phyloP scores from a whole-genome alignment of 805 yeast genomes.

The Isabelozyma rhagii region DNA sequence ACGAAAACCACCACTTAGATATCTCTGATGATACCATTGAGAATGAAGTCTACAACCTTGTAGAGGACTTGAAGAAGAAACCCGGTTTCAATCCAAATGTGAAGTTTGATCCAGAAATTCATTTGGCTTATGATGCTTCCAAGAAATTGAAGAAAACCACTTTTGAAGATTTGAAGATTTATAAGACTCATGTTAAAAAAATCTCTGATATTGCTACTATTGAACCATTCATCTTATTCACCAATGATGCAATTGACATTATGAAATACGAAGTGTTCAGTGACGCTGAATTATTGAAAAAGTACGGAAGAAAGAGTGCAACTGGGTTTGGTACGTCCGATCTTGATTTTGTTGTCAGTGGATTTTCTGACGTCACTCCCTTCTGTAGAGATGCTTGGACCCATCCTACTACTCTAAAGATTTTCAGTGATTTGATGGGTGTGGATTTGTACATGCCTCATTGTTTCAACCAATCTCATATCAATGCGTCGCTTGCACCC shows the following conservation, averaged over 20 bases:
- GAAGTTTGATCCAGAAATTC: conserved; percentile 1
- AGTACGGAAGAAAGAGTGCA: conserved; percentile 23
- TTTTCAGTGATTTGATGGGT: conserved; percentile 22
- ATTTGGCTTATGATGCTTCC: not conserved
- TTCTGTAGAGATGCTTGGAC: conserved; percentile 26
- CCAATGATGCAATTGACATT: conserved; percentile 25
- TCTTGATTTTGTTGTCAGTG: conserved; percentile 24
- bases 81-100: not conserved
- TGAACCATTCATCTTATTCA: conserved; percentile 27
- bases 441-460: conserved; percentile 16
- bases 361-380: conserved; percentile 18
- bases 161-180: not conserved
- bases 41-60: not conserved
- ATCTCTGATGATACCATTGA: not conserved
- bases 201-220: conserved; percentile 31
- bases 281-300: conserved; percentile 14
- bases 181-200: conserved; percentile 25
- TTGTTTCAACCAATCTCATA: conserved; percentile 24
- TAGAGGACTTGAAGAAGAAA: not conserved
- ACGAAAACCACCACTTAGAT: not conserved
- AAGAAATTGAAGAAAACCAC: not conserved
- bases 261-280: conserved; percentile 25
- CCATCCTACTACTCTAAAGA: conserved; percentile 23
- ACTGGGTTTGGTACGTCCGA: conserved; percentile 21
- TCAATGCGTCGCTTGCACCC: conserved; percentile 17